phyloP scores from a whole-genome alignment of 2,329 filamentous ascomycete species.

The Paramyrothecium roridum region DNA sequence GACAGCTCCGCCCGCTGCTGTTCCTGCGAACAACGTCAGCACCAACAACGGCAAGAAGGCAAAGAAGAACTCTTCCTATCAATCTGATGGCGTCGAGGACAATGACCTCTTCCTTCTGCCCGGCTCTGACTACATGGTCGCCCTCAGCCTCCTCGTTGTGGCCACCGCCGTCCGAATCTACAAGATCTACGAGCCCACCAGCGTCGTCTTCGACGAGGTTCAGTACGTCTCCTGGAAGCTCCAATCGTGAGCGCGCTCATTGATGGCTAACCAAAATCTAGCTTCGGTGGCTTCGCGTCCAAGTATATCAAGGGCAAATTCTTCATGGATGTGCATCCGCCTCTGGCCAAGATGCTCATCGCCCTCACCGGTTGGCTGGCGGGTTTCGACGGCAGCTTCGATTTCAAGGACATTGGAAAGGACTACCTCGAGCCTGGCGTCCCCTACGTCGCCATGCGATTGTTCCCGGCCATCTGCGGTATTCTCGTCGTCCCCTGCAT shows the following conservation, averaged over 20 bases:
- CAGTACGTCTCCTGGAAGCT: constrained; percentile 63
- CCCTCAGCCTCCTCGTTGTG: constrained; percentile 69
- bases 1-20: constrained; percentile 2
- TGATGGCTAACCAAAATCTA: constrained; percentile 33
- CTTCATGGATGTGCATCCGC: constrained; percentile 99
- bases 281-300: constrained; percentile 95
- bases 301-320: constrained; percentile 99
- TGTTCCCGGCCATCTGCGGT: constrained; percentile 87
- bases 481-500: constrained; percentile 86
- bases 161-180: constrained; percentile 82
- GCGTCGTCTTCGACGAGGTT: constrained; percentile 98
- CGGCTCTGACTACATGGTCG: constrained; percentile 75
- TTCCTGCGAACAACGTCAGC: neutral
- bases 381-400: constrained; percentile 92
- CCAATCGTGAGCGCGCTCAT: constrained; percentile 2
- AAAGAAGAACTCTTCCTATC: constrained; percentile 54
- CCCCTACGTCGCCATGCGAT: constrained; percentile 95
- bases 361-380: constrained; percentile 92
- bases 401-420: constrained; percentile 99
- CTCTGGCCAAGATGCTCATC: constrained; percentile 93
- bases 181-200: constrained; percentile 92
- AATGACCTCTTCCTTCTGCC: constrained; percentile 91
- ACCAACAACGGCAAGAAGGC: constrained; percentile 20
- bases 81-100: constrained; percentile 77
- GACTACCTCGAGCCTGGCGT: constrained; percentile 94